phyloP scores from a whole-genome alignment of 768 basidiomycete genomes.

The Termitomyces sp. region DNA sequence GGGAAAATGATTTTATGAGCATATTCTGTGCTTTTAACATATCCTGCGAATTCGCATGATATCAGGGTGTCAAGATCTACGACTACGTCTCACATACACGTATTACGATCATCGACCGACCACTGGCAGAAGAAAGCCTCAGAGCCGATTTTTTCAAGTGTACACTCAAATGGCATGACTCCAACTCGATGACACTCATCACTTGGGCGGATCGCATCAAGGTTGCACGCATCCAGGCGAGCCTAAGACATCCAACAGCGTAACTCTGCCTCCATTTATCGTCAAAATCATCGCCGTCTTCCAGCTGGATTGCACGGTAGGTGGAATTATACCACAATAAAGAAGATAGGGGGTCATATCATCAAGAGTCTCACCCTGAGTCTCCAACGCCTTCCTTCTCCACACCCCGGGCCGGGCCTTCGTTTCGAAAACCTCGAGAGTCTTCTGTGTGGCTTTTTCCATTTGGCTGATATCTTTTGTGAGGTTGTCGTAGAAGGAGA shows the following conservation, averaged over 20 bases:
- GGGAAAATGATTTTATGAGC: slow-evolving; percentile 89
- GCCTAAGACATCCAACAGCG: slow-evolving; percentile 43
- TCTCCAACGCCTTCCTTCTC: no score
- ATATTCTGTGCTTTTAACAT: not conserved
- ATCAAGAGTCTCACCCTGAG: no score
- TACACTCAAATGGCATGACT: slow-evolving; percentile 90
- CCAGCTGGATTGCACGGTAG: slow-evolving; percentile 92
- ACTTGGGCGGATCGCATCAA: slow-evolving; percentile 95
- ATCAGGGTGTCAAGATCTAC: slow-evolving; percentile 90
- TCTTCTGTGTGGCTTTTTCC: no score
- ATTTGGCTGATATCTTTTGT: no score
- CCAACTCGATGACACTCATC: slow-evolving; percentile 82
- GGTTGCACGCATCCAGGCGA: slow-evolving; percentile 73
- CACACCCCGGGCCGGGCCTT: no score
- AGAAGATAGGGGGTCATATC: no score
- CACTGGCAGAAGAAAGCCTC: slow-evolving; percentile 74
- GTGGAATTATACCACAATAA: slow-evolving; percentile 88
- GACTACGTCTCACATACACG: slow-evolving; percentile 75
- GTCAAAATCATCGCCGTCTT: slow-evolving; percentile 92
- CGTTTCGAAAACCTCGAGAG: no score
- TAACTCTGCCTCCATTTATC: slow-evolving; percentile 51
- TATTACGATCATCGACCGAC: slow-evolving; percentile 84
- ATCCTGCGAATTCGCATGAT: not conserved
- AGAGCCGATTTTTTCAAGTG: slow-evolving; percentile 95
- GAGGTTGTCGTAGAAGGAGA: no score